Base-by-base conservation (phyloP, 1,284 basidiomycete species). In the Trichosporon asahii region DNA sequence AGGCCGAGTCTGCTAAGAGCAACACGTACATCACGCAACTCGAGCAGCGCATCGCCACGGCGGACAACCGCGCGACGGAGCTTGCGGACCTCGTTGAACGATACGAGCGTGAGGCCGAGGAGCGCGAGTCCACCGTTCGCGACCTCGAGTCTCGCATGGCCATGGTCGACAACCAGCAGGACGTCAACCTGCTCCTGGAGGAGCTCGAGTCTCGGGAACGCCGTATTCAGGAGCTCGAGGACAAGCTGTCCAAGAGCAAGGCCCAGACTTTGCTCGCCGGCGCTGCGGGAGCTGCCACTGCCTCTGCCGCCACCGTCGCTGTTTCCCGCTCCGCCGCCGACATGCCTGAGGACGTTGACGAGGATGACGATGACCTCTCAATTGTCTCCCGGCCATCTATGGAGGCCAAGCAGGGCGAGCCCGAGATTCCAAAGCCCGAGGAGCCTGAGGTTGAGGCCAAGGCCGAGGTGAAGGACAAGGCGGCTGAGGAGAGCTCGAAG, bases 11-110 rank as follows among this genome's bases (percentile, higher is more conserved):
- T 75, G 84, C 85, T 0, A 88, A 90, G 68, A 90, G 91, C 11
- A 83, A 88, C 55, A 87, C 89, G 74, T 97, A 98, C 82, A 94
- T 98, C 70, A 85, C 89, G n/a, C 94, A 95, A 68, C 87, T 99
- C 23, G 96, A 99, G 82, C 85, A 87, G 63, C 90, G 93, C 29
- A 86, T 98, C 12, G 85, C 89, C 21, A 90, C 89, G 61, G 88
- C 92, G 1, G 94, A 97, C 75, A 90, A 92, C 75, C 90, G 90
- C 23, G 86, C 91, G 12, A 84, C 90, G 1, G 82, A 84, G 9
- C 86, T 98, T 3, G 88, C 89, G 37, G 87, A 87, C 49, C 90
- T 88, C 29, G 88, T 98, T 12, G 91, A 92, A 74, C 86, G 84
- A 33, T 86, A 97, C 63, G 95, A 98, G 84, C 83, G 82, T 46